These are phyloP conservation scores for Hypoxylon sp. DNA, from an alignment of 2,329 filamentous ascomycete species.

Conservation along the genomic window DNA sequence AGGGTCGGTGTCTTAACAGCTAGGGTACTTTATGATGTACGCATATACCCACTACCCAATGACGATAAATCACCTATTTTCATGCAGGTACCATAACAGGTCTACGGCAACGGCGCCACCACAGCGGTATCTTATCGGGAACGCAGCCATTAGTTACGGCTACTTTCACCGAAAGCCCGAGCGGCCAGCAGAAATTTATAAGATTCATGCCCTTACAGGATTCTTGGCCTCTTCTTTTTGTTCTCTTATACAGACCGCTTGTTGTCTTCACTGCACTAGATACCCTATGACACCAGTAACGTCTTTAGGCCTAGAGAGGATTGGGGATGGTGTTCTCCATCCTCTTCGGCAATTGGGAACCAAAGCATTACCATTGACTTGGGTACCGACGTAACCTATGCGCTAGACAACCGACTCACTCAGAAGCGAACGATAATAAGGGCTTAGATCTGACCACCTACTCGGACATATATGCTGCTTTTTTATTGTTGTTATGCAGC, in stretches of 20 bases:
- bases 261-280: background rate
- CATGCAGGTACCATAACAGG: constrained; percentile 40
- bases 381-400: background rate
- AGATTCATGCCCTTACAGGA: background rate
- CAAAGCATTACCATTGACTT: background rate
- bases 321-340: background rate
- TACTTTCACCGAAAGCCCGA: constrained; percentile 35
- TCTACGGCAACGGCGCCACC: constrained; percentile 1
- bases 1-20: too few species aligned
- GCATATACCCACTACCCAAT: constrained; percentile 21
- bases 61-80: constrained; percentile 34
- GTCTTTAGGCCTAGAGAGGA: background rate
- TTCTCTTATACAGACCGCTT: background rate
- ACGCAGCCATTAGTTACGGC: constrained; percentile 24
- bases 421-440: background rate
- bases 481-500: constrained; percentile 4
- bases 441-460: constrained; percentile 11
- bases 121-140: constrained; percentile 11
- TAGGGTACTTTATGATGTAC: constrained; percentile 8
- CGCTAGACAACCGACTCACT: background rate
- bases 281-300: background rate
- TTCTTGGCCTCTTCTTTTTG: background rate
- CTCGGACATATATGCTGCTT: constrained; percentile 1
- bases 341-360: background rate
- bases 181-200: constrained; percentile 2